Evolutionary conservation across 768 basidiomycete species (phyloP), one percentile per base, ranked within the genome.

Genomic region (Dacryopinax spathularia): DNA sequence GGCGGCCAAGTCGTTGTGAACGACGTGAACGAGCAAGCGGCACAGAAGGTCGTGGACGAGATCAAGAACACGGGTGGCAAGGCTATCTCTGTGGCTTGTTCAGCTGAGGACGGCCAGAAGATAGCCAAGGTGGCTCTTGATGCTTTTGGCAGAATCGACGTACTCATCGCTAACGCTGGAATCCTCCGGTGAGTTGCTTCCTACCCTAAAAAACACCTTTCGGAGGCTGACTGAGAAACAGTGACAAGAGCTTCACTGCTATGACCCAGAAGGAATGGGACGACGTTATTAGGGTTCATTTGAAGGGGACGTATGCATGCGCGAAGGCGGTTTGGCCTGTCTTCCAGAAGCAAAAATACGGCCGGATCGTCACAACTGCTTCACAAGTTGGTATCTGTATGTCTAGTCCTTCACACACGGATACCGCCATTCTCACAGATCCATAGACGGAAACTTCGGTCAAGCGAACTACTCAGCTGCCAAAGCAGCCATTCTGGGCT

Each of bases 1-100:
- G 95, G 96, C n/a, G 95, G 92, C 10, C 96, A 96, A 69, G 89
- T 99, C 33, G 89, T 98, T 44, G 84, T 98, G 41, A 99, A 98
- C 72, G 96, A 99, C 70, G 86, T 97, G 56, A 91, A 81, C 72
- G 87, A 86, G 70, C 89, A 92, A 68, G 86, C 82, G 1, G 93
- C 93, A 6, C 82, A 83, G 22, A 76, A 81, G 7, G 93, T 98
- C 1, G 91, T 91, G 18, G 82, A 86, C n/a, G 93, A 97, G 72
- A 83, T 98, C 64, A 80, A 82, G 65, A 82, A 85, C 73, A 91
- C 83, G 66, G 94, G 95, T 35, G 96, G 91, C 3, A 90, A 93
- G 72, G 95, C 95, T 4, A 80, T 79, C 10, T 78, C 91, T 35
- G 89, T 84, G 3, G 77, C 95, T 27, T 88, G 84, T 69, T 95